These are phyloP conservation scores for Citrus sp. DNA, from an alignment of 345 rosid species.

Conservation along the genomic window DNA sequence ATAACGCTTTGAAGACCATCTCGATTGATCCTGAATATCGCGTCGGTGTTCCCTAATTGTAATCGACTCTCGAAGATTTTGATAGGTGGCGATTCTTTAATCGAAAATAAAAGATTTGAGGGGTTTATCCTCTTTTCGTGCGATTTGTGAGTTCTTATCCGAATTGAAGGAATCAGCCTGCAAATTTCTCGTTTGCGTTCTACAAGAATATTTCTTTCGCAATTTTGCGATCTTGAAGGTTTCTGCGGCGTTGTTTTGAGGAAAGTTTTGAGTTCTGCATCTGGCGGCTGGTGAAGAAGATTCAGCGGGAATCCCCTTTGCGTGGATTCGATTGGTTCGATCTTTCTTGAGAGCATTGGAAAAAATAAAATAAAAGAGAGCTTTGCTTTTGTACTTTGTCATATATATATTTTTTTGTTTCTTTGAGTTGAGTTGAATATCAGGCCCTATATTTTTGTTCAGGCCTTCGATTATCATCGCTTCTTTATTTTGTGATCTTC, in stretches of 20 bases:
- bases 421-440: constrained; percentile 27
- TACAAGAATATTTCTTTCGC: neutral
- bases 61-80: constrained; percentile 4
- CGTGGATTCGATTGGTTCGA: constrained; percentile 21
- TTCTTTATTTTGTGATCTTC: neutral
- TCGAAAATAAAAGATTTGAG: neutral
- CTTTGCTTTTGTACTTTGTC: constrained; percentile 17
- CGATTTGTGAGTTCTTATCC: neutral
- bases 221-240: neutral
- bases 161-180: neutral
- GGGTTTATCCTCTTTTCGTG: neutral
- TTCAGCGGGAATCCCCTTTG: neutral
- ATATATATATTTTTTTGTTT: constrained; percentile 3
- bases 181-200: constrained; percentile 2
- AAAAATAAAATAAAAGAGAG: neutral
- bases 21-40: constrained; percentile 1
- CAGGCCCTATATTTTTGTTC: constrained; percentile 32
- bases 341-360: constrained; percentile 19
- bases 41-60: neutral
- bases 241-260: neutral
- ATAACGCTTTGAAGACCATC: neutral
- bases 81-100: neutral
- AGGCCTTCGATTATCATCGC: constrained; percentile 31
- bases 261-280: neutral
- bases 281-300: neutral